Conservation (phyloP, 345 rosid species). For the Brassica juncea region DNA sequence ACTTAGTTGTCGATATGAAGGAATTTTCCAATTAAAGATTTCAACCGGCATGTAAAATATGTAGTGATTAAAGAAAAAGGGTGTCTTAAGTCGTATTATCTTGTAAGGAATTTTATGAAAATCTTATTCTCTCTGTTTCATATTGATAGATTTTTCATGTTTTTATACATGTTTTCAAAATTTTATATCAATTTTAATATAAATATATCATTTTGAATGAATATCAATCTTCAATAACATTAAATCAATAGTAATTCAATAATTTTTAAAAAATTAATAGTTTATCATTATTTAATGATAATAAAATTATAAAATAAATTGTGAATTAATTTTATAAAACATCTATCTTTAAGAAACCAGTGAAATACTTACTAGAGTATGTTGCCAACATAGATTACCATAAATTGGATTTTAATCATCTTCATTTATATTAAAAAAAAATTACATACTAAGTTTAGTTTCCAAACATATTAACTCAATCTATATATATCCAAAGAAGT, state of each 20-base stretch:
- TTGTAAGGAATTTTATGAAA: neutral
- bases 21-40: neutral
- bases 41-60: neutral
- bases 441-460: neutral
- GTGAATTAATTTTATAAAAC: too few species aligned
- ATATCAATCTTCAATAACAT: too few species aligned
- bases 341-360: too few species aligned
- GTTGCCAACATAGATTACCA: neutral
- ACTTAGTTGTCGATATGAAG: neutral
- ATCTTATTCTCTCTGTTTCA: neutral
- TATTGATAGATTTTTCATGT: too few species aligned
- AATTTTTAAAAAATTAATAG: too few species aligned
- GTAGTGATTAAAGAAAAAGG: neutral
- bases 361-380: neutral
- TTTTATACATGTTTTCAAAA: too few species aligned
- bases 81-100: too few species aligned
- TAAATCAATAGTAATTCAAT: too few species aligned
- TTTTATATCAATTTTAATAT: too few species aligned
- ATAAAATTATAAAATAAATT: too few species aligned
- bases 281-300: too few species aligned
- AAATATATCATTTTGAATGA: too few species aligned
- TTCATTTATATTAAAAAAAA: neutral
- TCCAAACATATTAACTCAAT: conserved; percentile 1
- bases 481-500: conserved; percentile 10
- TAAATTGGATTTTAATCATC: neutral